Evolutionary conservation across 139 green algal species (phyloP), one percentile per base, ranked within the genome.

Genomic region (Asterochloris sp.): DNA sequence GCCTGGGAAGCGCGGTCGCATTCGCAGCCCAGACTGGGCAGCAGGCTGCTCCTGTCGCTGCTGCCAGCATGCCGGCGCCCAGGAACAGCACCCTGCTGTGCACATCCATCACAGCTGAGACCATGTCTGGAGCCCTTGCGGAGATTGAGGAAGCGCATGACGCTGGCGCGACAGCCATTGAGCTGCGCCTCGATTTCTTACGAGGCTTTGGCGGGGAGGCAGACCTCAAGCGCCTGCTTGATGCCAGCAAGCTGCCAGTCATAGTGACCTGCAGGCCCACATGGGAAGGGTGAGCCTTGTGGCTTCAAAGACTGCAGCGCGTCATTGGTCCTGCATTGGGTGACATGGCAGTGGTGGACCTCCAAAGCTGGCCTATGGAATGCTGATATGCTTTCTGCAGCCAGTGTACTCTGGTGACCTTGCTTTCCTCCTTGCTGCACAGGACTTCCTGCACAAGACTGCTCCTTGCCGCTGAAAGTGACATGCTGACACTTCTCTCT

Each of bases 141-240:
- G 92, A 96, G 67, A 94, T 96, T 12, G 54, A 90, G 47, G 88
- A 96, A 62, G 92, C 91, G 0, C 64, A 83, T 13, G 83, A 76
- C 0, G 89, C 80, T 15, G 93, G 93, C 16, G 95, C 93, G 0
- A 91, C 97, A 83, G 83, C 96, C 21, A 89, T 98, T 0, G 95
- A 98, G 89, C 88, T 98, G 13, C 91, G 95, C 1, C 78, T 98
- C 2, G 95, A 98, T 78, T 97, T 94, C 82, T 83, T 97, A 62
- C 84, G 88, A 27, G 89, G 92, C 61, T 93, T 94, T 71, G 78
- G 82, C 8, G 80, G 83, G 0, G 79, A 87, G 26, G 9, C 67
- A 15, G 88, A 96, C 78, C 71, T 98, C 26, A 63, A 89, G n/a
- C 68, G 11, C 11, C 85, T 98, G 62, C 81, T 97, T 78, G 24